Evolutionary conservation across 768 basidiomycete genomes (phyloP).

Genomic region (button mushroom (Agaricus bisporus)): DNA sequence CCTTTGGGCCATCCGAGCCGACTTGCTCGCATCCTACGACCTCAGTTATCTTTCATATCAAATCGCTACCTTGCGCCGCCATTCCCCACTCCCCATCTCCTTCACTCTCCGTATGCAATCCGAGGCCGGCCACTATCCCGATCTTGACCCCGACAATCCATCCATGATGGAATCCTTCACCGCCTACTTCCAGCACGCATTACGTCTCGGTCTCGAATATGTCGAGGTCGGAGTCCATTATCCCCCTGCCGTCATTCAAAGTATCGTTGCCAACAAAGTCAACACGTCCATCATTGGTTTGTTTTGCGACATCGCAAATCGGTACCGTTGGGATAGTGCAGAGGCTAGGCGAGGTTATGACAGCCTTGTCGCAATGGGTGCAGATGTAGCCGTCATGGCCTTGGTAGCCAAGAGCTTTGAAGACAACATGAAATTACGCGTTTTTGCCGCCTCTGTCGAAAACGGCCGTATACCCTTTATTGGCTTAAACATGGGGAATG

Average conservation of each 20-base stretch:
- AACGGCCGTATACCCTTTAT: constrained; percentile 52
- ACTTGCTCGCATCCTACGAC: constrained; percentile 47
- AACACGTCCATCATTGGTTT: constrained; percentile 63
- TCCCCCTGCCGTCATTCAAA: constrained; percentile 41
- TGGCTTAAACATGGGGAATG: constrained; percentile 72
- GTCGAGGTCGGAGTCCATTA: constrained; percentile 67
- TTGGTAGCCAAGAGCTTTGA: constrained; percentile 52
- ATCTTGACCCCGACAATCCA: constrained; percentile 37
- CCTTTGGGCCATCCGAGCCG: constrained; percentile 70
- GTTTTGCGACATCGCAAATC: constrained; percentile 69
- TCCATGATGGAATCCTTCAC: constrained; percentile 54
- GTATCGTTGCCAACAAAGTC: constrained; percentile 45
- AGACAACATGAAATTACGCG: constrained; percentile 58
- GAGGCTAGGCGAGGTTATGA: constrained; percentile 47
- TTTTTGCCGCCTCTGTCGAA: constrained; percentile 41
- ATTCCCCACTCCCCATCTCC: constrained; percentile 61
- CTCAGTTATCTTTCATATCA: constrained; percentile 57
- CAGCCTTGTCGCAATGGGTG: constrained; percentile 38
- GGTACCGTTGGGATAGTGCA: constrained; percentile 55
- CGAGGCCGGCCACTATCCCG: constrained; percentile 71
- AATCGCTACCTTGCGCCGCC: constrained; percentile 54
- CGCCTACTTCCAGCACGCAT: constrained; percentile 33
- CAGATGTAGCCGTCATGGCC: constrained; percentile 70
- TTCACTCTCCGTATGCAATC: constrained; percentile 68
- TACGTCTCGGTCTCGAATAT: constrained; percentile 72